These are phyloP conservation scores for Ustilago esculenta DNA, from an alignment of 1,284 basidiomycete genomes.

Conservation along the genomic window DNA sequence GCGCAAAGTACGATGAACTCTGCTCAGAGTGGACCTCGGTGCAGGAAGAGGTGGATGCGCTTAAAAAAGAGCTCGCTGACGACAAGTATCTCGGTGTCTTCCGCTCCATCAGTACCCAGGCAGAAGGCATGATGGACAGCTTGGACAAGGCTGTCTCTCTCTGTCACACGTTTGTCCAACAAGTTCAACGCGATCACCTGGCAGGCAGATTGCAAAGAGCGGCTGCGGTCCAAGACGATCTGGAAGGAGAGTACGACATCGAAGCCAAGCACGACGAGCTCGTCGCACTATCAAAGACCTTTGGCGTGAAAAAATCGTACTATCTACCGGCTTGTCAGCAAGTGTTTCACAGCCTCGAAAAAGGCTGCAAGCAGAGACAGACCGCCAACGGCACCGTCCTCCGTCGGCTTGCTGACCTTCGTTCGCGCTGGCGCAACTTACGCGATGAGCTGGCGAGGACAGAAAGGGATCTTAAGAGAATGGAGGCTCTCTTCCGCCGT, in stretches of 20 bases:
- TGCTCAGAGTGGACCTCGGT: slow-evolving; percentile 79
- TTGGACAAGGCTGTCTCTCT: slow-evolving; percentile 87
- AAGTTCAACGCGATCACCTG: slow-evolving; percentile 33
- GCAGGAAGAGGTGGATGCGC: slow-evolving; percentile 80
- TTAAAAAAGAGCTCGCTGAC: slow-evolving; percentile 90
- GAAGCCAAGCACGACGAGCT: slow-evolving; percentile 47
- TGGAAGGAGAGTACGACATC: slow-evolving; percentile 26
- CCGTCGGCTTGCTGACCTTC: slow-evolving; percentile 83
- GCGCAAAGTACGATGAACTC: slow-evolving; percentile 34
- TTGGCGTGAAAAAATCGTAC: slow-evolving; percentile 71
- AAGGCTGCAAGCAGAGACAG: slow-evolving; percentile 85
- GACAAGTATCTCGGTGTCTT: slow-evolving; percentile 97
- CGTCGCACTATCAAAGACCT: slow-evolving; percentile 34
- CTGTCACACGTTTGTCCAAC: slow-evolving; percentile 74
- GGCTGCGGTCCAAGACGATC: slow-evolving; percentile 23
- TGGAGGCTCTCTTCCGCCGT: slow-evolving; percentile 72
- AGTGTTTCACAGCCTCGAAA: slow-evolving; percentile 90
- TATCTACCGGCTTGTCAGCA: slow-evolving; percentile 92
- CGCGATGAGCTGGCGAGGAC: slow-evolving; percentile 79
- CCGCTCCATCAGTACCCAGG: slow-evolving; percentile 87
- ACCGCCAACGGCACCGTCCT: slow-evolving; percentile 95
- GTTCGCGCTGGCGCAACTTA: slow-evolving; percentile 81
- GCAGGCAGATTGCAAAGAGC: slow-evolving; percentile 20
- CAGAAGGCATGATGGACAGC: slow-evolving; percentile 94
- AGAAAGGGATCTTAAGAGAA: slow-evolving; percentile 81